Evolutionary conservation across 495 filamentous ascomycete genomes (phyloP), one percentile per base, ranked within the genome.

Genomic region (Tuber melanosporum): DNA sequence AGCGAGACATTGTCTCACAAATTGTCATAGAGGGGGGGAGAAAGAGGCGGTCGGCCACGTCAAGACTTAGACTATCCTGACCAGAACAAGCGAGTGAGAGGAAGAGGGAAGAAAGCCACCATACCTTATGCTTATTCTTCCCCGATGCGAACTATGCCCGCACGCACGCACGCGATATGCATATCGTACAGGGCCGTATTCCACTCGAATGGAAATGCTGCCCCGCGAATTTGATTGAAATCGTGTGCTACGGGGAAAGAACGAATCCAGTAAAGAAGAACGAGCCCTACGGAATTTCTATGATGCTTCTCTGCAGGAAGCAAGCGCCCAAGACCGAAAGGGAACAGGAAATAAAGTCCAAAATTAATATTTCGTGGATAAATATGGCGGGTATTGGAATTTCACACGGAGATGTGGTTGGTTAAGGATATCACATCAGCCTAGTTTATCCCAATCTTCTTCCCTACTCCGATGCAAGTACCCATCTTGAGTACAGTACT

Each of bases 351-450:
- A 41, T 41, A 41, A 41, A 41, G 4, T 5, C 39, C 39, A 66
- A 32, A 66, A 66, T 66, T 26, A 66, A 66, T 66, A 36, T 66
- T 36, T 66, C 2, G 10, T 36, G 57, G 57, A 66, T 66, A 66
- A 66, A 66, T 36, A 36, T 15, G 26, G 36, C 57, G 57, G 57
- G n/a, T 66, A 66, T 66, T 66, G 57, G 57, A 5, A 52, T 47
- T 19, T 47, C 15, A 5, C 44, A 62, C 52, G 52, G 52, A 62
- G n/a, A 4, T 26, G 22, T 15, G 57, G 26, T 66, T 66, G 57
- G 57, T 66, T 36, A 66, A 66, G 57, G 57, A 66, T 66, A 36
- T 36, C 26, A 66, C 57, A 66, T 66, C 57, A 62, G 57, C 57
- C 57, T 66, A 66, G 57, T 66, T 66, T 66, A 66, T 66, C 57